Evolutionary conservation across 306 rosid genomes (phyloP).

Genomic region (Castanopsis chinensis): DNA sequence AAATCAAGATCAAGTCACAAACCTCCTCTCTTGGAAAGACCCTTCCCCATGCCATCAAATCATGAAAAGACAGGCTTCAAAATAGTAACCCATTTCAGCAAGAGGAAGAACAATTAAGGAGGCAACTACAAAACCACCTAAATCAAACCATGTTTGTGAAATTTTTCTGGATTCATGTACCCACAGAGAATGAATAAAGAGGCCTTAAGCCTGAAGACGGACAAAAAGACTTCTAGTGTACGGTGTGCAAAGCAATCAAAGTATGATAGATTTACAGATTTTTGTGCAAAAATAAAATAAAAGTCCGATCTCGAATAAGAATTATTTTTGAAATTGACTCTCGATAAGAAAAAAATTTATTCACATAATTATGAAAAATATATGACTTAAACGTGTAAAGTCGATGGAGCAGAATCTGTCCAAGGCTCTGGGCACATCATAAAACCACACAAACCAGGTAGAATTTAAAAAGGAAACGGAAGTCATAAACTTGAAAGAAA

Average conservation of each 20-base stretch:
- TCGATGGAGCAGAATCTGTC: neutral
- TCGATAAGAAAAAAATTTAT: neutral
- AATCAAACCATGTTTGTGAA: neutral
- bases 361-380: neutral
- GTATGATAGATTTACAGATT: neutral
- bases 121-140: neutral
- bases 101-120: neutral
- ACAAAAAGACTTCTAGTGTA: neutral
- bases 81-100: neutral
- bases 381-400: neutral
- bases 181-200: neutral
- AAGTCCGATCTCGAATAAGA: neutral
- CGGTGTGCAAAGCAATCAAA: neutral
- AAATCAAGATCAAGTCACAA: neutral
- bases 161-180: neutral
- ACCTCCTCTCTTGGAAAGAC: neutral
- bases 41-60: neutral
- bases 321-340: neutral
- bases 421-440: neutral
- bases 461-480: neutral
- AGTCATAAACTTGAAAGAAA: neutral
- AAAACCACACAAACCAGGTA: neutral
- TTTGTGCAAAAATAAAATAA: neutral
- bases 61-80: neutral
- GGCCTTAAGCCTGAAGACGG: neutral